Conservation (phyloP, 441 rosid genomes). For the Omphalea diandra region DNA sequence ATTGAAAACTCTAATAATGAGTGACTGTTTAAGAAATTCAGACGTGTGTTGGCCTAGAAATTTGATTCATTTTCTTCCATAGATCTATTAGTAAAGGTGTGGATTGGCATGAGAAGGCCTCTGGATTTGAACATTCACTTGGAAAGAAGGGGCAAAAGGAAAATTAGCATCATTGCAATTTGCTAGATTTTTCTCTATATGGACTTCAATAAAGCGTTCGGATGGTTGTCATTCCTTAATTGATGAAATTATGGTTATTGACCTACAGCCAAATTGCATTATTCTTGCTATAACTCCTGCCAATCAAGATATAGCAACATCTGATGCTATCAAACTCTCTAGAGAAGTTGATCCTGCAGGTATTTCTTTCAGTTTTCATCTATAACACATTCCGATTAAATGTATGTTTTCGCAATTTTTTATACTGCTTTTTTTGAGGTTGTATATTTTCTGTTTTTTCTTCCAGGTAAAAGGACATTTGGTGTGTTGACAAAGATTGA, state of each 20-base stretch:
- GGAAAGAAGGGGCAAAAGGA: background rate
- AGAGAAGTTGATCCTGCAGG: slow-evolving; percentile 78
- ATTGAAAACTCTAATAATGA: background rate
- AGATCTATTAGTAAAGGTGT: slow-evolving; percentile 2
- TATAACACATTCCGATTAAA: background rate
- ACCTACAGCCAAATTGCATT: slow-evolving; percentile 71
- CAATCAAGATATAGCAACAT: slow-evolving; percentile 84
- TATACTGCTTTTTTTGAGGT: background rate
- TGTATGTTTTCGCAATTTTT: background rate
- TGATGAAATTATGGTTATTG: slow-evolving; percentile 13
- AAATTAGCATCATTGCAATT: background rate
- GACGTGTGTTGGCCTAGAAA: background rate
- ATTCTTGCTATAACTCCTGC: slow-evolving; percentile 82
- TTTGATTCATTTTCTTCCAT: background rate
- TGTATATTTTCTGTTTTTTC: slow-evolving; percentile 5
- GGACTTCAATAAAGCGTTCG: background rate
- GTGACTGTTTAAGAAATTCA: background rate
- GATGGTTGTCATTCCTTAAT: background rate
- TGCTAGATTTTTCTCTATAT: background rate
- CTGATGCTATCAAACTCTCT: slow-evolving; percentile 78
- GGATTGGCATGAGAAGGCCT: background rate
- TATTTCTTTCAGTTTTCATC: slow-evolving; percentile 21
- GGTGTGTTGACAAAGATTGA: slow-evolving; percentile 96
- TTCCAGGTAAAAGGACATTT: slow-evolving; percentile 81
- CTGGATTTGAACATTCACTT: background rate